Conservation (phyloP, 495 filamentous ascomycete species). For the Hypoxylon perforatum region DNA sequence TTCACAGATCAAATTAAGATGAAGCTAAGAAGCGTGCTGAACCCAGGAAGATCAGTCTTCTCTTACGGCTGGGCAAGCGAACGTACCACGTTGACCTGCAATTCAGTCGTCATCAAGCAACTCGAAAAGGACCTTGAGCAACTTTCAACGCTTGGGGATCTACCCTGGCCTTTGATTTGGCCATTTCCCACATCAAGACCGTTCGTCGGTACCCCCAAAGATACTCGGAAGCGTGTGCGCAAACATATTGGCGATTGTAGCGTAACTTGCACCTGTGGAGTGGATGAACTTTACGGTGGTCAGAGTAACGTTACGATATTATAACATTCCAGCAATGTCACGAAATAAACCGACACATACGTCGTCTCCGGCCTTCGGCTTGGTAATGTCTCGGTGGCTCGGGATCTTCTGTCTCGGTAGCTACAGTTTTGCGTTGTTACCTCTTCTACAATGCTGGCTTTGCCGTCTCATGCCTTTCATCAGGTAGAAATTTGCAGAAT, state of each 20-base stretch:
- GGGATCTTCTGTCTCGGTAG: constrained; percentile 27
- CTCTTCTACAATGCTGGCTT: constrained; percentile 6
- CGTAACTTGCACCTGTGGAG: constrained; percentile 37
- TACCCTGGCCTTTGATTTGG: constrained; percentile 46
- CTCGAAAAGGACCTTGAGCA: constrained; percentile 44
- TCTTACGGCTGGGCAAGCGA: constrained; percentile 45
- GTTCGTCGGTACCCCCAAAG: constrained; percentile 42
- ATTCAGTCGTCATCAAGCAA: constrained; percentile 43
- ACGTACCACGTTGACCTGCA: constrained; percentile 47
- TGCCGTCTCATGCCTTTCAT: background rate
- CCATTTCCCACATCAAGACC: constrained; percentile 44
- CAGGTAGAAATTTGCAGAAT: constrained; percentile 9
- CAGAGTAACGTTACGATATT: constrained; percentile 35
- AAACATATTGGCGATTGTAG: constrained; percentile 44
- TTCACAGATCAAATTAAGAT: constrained; percentile 22
- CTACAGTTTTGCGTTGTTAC: constrained; percentile 18
- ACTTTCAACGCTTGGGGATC: constrained; percentile 21
- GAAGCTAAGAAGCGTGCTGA: constrained; percentile 29
- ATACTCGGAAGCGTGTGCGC: constrained; percentile 27
- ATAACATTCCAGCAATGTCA: constrained; percentile 2
- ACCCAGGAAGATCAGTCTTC: constrained; percentile 47
- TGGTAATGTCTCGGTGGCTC: constrained; percentile 28
- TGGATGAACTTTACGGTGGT: constrained; percentile 37
- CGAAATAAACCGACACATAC: background rate
- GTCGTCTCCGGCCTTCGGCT: background rate